Base-by-base conservation (phyloP, 2,329 filamentous ascomycete genomes). In the Stagonosporopsis rhizophila region DNA sequence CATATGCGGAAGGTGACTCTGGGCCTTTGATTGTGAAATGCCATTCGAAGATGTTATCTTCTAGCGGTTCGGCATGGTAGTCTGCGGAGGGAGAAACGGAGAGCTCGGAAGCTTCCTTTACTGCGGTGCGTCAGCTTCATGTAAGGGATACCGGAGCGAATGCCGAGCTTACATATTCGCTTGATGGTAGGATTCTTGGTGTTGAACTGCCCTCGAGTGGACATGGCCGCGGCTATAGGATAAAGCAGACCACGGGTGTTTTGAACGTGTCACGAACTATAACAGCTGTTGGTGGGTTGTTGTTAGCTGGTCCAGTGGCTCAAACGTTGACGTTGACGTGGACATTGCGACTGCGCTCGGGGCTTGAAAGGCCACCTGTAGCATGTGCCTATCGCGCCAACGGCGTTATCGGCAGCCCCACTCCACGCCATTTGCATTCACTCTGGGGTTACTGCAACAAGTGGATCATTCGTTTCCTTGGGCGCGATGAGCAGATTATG, bases 11-110 rank as follows among this genome's bases (percentile, higher is more conserved):
- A 17, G 85, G 84, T 28, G 85, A 82, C 0, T 94, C 94, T 0
- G 94, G 93, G 0, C 95, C 95, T 47, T 89, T 87, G n/a, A 99
- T 83, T 0, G 95, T 99, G 79, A 98, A 99, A 81, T 99, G 95
- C 95, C 95, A 99, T 78, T 98, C 93, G 79, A 96, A 96, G 50
- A 99, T 87, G 77, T 98, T 92, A 28, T 86, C 83, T 73, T 98
- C 94, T 60, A 94, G 86, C 0, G 95, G 95, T 4, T 88, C 83
- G 37, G 94, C 95, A 66, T 89, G 86, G 78, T 94, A 96, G 79
- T 96, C 92, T 50, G 90, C 82, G 2, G 91, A 95, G 4, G 94
- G 92, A 34, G 89, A 85, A 56, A 82, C 83, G 58, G 91, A 87
- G 52, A 99, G 86, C 75, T 98, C 95, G 56, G 89, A 84, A 55